Evolutionary conservation across 2,329 filamentous ascomycete genomes (phyloP), one percentile per base, ranked within the genome.

Genomic region (Diplodia sapinea): DNA sequence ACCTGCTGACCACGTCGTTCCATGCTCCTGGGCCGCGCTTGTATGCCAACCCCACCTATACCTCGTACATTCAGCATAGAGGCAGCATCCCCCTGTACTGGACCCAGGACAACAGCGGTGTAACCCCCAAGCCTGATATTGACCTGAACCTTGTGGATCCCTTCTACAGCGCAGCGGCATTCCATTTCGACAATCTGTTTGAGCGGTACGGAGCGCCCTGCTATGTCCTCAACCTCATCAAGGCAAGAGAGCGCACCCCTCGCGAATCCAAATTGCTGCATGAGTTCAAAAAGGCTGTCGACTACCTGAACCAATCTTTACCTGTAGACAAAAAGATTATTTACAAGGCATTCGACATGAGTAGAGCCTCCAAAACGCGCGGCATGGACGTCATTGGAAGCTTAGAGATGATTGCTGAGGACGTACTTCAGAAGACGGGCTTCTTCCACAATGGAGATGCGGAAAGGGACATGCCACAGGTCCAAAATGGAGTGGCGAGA

Each of bases 331-430:
- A 94, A 75, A 93, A 92, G 76, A 96, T 99, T 63, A 88, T 94
- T 11, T 94, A 99, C 78, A 93, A 95, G 73, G 93, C 94, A 3
- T 99, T 95, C 88, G 95, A 99, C 76, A 99, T 99, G 95, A 97
- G 94, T 70, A 87, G 95, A 68, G 94, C 95, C 5, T 93, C 94
- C 20, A 99, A 99, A 80, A 89, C 83, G 23, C 89, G 92, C 43
- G 94, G 95, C 68, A 91, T 96, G 74, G 94, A 99, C 80, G 95
- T 99, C 2, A 98, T 99, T 72, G 90, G 90, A 29, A 96, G 91
- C 1, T 85, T 99, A 3, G 95, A 99, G 77, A 85, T 86, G 65
- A 97, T 98, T 72, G 94, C 93, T 0, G 92, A 96, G 74, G 90
- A 93, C 31, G 92, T 98, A 0, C 84, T 99, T 54, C 87, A 86